phyloP scores from a whole-genome alignment of 2,329 filamentous ascomycete species.

The Fusarium keratoplasticum region DNA sequence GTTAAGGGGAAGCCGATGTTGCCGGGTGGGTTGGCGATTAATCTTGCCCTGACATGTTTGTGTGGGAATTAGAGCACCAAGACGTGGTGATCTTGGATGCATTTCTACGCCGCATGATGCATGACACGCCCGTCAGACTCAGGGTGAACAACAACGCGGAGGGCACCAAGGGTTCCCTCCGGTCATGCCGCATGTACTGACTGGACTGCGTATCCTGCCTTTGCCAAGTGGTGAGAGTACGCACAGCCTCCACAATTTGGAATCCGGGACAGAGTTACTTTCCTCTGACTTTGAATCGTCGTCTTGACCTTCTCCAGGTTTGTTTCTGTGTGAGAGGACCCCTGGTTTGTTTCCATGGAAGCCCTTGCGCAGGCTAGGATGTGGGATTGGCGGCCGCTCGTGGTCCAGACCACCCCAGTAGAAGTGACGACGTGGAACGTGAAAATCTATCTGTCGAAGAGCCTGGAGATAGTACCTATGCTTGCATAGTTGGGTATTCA shows the following conservation, averaged over 20 bases:
- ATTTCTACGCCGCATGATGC: background rate
- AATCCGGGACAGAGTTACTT: background rate
- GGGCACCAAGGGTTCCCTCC: background rate
- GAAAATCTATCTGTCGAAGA: background rate
- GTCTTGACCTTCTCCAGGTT: conserved; percentile 28
- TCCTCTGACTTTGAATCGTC: conserved; percentile 1
- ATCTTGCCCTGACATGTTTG: conserved; percentile 20
- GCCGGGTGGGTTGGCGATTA: conserved; percentile 19
- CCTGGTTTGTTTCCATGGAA: background rate
- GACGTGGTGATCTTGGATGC: background rate
- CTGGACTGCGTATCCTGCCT: background rate
- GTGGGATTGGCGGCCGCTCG: conserved; percentile 1
- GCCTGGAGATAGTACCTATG: background rate
- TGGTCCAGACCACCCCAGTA: background rate
- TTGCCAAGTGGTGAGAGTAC: conserved; percentile 1
- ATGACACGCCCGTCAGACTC: background rate
- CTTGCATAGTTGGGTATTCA: background rate
- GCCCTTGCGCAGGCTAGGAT: background rate
- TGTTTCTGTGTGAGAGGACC: conserved; percentile 6
- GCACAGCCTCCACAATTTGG: conserved; percentile 18
- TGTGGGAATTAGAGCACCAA: conserved; percentile 8
- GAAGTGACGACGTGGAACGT: background rate
- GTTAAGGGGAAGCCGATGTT: conserved; percentile 29
- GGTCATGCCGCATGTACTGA: background rate
- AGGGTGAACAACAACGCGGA: background rate